Base-by-base conservation (phyloP, 345 rosid species). In the Eucalyptus urophylla region DNA sequence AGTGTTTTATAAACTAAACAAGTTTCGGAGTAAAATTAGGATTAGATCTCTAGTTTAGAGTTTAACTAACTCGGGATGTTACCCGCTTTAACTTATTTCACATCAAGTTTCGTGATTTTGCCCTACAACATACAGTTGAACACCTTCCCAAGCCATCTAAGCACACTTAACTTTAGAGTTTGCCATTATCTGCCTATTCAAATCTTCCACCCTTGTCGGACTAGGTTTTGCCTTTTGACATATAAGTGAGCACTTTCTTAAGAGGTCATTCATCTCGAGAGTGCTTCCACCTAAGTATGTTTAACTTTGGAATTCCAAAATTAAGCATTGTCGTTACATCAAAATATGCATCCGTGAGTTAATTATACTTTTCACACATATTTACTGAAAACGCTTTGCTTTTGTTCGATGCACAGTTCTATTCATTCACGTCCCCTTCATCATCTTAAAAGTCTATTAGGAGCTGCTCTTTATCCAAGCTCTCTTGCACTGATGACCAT, bases 401-500 rank as follows among this genome's bases (percentile, higher is more conserved):
- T 5, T 2, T 56, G 13, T 56, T 56, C 0, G 29, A 1, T 56
- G 3, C 6, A 56, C 1, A 25, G 0, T 22, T 56, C 6, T 24
- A 22, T 56, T 24, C 62, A 56, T 56, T 56, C 29, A 10, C 11
- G 9, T 56, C 62, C 0, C 62, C 29, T 24, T 56, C 1, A 24
- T 25, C 6, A 24, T 56, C 29, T 24, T 56, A 56, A 11, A 22
- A 24, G 6, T 56, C 0, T 10, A 0, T 11, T 56, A 24, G 0
- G 62, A 56, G 14, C 1, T 9, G 1, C 29, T 22, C 14, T 22
- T 56, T 56, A 0, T 56, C 14, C 3, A 56, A 56, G 13, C 3
- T 14, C 6, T 10, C 6, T 56, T 9, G 0, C 62, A 9, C 1
- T 0, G 1, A 56, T 11, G 0, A 56, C 0, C 62, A 56, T 0